phyloP scores from a whole-genome alignment of 805 yeast species.

The Barnettozyma populi region DNA sequence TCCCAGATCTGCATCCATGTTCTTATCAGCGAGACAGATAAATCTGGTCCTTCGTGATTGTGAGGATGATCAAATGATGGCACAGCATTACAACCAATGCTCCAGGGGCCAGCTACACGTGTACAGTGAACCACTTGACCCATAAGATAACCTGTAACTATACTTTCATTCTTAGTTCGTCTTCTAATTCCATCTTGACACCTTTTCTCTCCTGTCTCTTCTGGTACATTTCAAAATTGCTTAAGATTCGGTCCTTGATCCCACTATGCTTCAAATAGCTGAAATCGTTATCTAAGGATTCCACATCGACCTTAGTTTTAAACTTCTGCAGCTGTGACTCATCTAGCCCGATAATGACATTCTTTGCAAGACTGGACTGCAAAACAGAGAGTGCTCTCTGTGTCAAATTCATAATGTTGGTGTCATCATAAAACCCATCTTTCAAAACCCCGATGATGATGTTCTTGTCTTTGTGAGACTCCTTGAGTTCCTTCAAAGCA shows the following conservation, averaged over 20 bases:
- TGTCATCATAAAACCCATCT: conserved; percentile 58
- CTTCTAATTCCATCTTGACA: conserved; percentile 59
- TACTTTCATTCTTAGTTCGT: conserved; percentile 14
- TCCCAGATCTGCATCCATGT: not conserved
- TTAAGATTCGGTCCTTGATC: conserved; percentile 70
- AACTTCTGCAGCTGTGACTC: conserved; percentile 9
- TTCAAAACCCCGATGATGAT: conserved; percentile 67
- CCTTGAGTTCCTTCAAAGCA: conserved; percentile 48
- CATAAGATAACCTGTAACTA: not conserved
- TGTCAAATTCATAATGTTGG: conserved; percentile 73
- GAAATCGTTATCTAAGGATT: conserved; percentile 48
- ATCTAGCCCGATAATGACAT: conserved; percentile 45
- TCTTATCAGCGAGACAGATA: not conserved
- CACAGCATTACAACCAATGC: no score
- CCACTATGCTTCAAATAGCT: conserved; percentile 61
- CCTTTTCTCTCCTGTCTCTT: conserved; percentile 87
- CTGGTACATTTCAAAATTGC: conserved; percentile 64
- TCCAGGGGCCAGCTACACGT: no score
- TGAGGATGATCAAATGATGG: no score
- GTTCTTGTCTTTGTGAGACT: conserved; percentile 30
- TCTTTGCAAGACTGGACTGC: conserved; percentile 83
- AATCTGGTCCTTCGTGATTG: no score
- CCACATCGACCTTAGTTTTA: conserved; percentile 14
- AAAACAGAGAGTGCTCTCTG: conserved; percentile 85
- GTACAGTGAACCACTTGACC: no score